phyloP scores from a whole-genome alignment of 2,329 filamentous ascomycete genomes.

The Alternaria burnsii region DNA sequence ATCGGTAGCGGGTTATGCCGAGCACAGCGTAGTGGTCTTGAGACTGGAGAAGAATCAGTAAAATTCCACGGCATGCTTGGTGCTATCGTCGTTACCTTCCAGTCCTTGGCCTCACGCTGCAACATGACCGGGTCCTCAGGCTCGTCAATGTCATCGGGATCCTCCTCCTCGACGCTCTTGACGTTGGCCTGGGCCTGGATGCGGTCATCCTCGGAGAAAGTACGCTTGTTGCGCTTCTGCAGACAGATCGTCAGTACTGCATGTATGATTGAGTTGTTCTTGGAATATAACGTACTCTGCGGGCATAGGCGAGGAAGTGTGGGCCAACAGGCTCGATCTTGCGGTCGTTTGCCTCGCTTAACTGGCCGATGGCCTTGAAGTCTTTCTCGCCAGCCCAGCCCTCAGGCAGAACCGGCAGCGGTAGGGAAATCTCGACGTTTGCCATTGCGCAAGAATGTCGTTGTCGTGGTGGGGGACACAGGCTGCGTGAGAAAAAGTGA shows the following conservation, averaged over 20 bases:
- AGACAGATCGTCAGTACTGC: conserved; percentile 26
- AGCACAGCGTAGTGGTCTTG: conserved; percentile 99
- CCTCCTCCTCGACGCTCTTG: conserved; percentile 93
- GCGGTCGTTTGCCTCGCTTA: conserved; percentile 81
- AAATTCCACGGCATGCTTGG: background rate
- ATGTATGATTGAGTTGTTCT: too few relatives aligned
- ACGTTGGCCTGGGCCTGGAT: conserved; percentile 94
- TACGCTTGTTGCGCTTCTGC: conserved; percentile 87
- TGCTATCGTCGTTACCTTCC: conserved; percentile 76
- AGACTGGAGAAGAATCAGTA: conserved; percentile 56
- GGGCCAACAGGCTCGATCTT: conserved; percentile 96
- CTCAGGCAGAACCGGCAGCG: conserved; percentile 77
- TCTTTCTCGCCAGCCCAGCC: conserved; percentile 90
- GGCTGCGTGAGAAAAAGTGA: conserved; percentile 18
- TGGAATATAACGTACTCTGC: conserved; percentile 68
- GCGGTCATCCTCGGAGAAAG: conserved; percentile 97
- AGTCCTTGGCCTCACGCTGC: conserved; percentile 94
- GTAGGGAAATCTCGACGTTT: conserved; percentile 67
- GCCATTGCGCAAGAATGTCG: conserved; percentile 63
- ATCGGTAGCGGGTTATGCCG: conserved; percentile 90
- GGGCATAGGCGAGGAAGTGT: conserved; percentile 96
- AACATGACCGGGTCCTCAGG: conserved; percentile 92
- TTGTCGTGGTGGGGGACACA: conserved; percentile 17
- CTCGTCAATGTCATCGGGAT: conserved; percentile 91
- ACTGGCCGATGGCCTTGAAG: conserved; percentile 82